Base-by-base conservation (phyloP, 306 rosid species). In the Luffa acutangula region DNA sequence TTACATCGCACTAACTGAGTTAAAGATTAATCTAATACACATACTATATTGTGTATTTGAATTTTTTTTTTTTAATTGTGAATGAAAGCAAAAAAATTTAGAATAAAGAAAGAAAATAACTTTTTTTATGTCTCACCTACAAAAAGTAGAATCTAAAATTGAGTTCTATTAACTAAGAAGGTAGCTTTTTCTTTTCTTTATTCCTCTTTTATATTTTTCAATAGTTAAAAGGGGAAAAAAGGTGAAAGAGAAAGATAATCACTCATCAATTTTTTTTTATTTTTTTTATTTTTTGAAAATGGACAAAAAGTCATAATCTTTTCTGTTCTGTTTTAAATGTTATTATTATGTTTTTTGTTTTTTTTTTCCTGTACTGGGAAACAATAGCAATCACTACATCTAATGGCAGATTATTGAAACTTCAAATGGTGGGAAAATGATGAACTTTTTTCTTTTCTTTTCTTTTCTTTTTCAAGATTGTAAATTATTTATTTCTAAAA, bases 371-470 rank as follows among this genome's bases (percentile, higher is more conserved):
- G 18, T 3, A 31, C 21, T 25, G 21, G 34, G 66, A 21, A 36
- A 43, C 60, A 20, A 72, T 20, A 46, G 34, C 62, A 72, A 70
- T 80, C 34, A 80, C 36, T 80, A 56, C 69, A 25, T 57, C 52
- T 64, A 60, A 75, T 76, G 77, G 37, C 39, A 62, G 67, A 65
- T 58, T 36, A 76, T n/a, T 79, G 56, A 81, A 81, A 48, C 84
- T 81, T 76, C 80, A 63, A 75, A 49, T 13, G 79, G 65, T 49
- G 79, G 76, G 71, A 63, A 81, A 75, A 64, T 21, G 41, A 74
- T 65, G 7, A 80, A 33, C 14, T 62, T 9, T 12, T 33, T 34
- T 76, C 17, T 25, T 25, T 34, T 76, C 17, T 25, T 25, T 34
- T 76, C 17, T 1, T 13, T 6, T 4, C 0, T 11, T 12, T 70